Evolutionary conservation across 148 eudicot species (phyloP).

Genomic region (Rhododendron mucronatum): DNA sequence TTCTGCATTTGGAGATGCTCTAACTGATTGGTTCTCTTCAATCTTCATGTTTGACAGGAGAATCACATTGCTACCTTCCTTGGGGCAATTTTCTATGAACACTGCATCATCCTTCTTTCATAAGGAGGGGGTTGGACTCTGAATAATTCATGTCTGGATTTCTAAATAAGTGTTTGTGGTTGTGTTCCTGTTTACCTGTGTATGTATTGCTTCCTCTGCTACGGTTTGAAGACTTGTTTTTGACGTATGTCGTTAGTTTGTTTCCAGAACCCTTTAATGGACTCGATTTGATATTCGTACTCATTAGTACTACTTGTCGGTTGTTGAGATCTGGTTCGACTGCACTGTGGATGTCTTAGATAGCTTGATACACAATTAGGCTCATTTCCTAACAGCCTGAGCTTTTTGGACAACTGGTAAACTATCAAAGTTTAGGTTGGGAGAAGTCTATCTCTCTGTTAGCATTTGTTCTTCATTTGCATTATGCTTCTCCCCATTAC

Average conservation of each 20-base stretch:
- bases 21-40: not conserved
- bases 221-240: not conserved
- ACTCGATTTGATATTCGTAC: not conserved
- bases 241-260: not conserved
- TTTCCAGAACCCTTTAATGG: not conserved
- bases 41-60: not conserved
- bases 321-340: not conserved
- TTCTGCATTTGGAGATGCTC: not conserved
- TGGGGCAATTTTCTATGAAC: not conserved
- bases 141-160: not conserved
- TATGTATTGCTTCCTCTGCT: not conserved
- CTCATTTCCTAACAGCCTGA: no score
- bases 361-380: no score
- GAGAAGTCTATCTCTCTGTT: no score
- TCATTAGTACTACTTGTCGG: not conserved
- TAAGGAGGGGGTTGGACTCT: not conserved
- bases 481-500: no score
- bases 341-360: no score
- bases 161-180: not conserved
- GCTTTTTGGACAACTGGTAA: no score
- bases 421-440: no score
- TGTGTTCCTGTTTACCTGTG: not conserved
- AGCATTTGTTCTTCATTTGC: no score
- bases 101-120: not conserved
- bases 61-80: not conserved